Evolutionary conservation across 495 filamentous ascomycete genomes (phyloP), one percentile per base, ranked within the genome.

Genomic region (Daldinia concentrica): DNA sequence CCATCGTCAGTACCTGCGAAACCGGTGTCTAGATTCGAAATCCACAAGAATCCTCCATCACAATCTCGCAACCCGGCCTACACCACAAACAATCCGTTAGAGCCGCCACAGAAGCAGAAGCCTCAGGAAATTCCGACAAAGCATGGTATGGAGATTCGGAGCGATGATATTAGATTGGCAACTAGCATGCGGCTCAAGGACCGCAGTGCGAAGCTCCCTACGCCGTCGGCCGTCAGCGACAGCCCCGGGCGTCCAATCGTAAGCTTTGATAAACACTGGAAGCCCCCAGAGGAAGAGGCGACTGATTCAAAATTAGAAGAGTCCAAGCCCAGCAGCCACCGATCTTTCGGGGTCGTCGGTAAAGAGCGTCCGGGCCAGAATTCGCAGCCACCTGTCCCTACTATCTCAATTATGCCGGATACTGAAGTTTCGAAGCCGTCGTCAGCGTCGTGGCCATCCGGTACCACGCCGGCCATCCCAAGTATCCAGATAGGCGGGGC

Each of bases 171-270:
- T 62, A 86, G 90, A 30, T 86, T 90, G 59, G 94, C 94, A n/a
- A 97, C 94, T n/a, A 94, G 90, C 82, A 95, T 94, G 86, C 90
- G 81, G 77, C 83, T 94, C 63, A 92, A 87, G 69, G 93, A 97
- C 77, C 89, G 93, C 73, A 97, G 94, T 75, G 80, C 90, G 56
- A 95, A 91, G 72, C 81, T 97, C 32, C 94, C 94, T 4, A 93
- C 89, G 74, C 94, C 94, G 72, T 91, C 91, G 30, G 87, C 92
- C 43, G 93, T 97, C 77, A 95, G 92, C 81, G 89, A 96, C 80
- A 90, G 85, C 68, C 88, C 90, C 60, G 92, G 92, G 59, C 87
- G 94, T 74, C 94, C 93, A 58, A 97, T 97, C 79, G 93, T 97
- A 82, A 97, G 94, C 85, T 97, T 97, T 83, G 88, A 94, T 78